These are phyloP conservation scores for Quercus glauca DNA, from an alignment of 306 rosid genomes.

Conservation along the genomic window DNA sequence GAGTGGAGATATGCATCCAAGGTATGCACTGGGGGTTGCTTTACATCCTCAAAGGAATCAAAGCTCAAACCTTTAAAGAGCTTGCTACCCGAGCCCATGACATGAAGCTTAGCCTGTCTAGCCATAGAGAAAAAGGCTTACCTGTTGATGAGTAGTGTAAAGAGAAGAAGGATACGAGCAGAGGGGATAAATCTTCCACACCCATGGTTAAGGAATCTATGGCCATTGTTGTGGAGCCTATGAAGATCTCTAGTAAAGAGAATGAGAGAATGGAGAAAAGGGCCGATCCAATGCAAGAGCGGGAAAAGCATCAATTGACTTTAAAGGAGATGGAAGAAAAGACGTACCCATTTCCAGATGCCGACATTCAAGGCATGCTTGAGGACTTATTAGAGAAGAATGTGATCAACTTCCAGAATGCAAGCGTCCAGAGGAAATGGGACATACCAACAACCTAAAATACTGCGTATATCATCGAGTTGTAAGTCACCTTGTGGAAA, in stretches of 20 bases:
- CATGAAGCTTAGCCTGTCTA: background rate
- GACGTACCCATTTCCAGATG: background rate
- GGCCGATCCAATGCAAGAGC: background rate
- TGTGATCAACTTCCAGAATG: too few species aligned
- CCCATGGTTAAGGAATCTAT: background rate
- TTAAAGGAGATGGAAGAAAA: background rate
- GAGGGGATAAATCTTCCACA: background rate
- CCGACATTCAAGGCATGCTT: background rate
- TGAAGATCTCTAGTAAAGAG: background rate
- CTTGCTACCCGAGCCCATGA: background rate
- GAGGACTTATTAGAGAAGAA: background rate
- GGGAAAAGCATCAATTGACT: background rate
- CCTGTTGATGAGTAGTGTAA: background rate
- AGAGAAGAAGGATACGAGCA: background rate
- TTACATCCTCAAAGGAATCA: background rate
- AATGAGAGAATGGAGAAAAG: background rate
- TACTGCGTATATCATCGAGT: too few species aligned
- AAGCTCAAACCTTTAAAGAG: background rate
- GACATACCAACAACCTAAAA: too few species aligned
- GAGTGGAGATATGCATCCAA: background rate
- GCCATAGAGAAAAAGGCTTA: background rate
- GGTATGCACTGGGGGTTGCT: background rate
- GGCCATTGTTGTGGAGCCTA: background rate
- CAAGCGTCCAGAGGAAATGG: too few species aligned
- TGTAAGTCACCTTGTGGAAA: background rate